A percentile compares a stretch with the other conserved stretches of the same genome.
phyloP scores from a whole-genome alignment of 495 filamentous ascomycete species.

The Aspergillus haitiensis region DNA sequence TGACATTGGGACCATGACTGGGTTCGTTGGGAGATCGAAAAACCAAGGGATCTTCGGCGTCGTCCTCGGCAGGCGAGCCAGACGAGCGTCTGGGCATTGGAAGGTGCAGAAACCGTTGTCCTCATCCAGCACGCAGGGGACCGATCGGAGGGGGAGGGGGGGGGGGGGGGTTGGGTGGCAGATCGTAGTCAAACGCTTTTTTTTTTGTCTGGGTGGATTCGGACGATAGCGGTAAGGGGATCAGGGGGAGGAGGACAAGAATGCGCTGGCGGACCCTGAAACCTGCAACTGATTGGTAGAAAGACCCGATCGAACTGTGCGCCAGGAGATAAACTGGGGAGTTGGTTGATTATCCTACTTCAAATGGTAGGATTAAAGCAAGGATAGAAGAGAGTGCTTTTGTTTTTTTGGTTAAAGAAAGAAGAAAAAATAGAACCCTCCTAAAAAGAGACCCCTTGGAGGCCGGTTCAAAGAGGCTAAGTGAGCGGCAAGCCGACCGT shows the following conservation, averaged over 20 bases:
- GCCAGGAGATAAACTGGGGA: background rate
- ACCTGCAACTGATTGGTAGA: constrained; percentile 7
- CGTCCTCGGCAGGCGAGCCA: constrained; percentile 50
- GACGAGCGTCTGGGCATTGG: constrained; percentile 56
- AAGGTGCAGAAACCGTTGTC: constrained; percentile 37
- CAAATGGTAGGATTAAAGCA: background rate
- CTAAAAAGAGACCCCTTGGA: background rate
- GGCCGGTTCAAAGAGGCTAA: constrained; percentile 9
- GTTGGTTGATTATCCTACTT: background rate
- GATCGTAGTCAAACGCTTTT: constrained; percentile 8
- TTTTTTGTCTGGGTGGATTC: constrained; percentile 8
- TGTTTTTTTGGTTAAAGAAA: constrained; percentile 1
- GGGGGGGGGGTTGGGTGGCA: too few species aligned
- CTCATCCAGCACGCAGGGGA: constrained; percentile 42
- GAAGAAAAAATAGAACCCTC: constrained; percentile 1
- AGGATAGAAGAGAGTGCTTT: too few species aligned
- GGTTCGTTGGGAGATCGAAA: constrained; percentile 38
- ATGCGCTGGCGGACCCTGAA: constrained; percentile 17
- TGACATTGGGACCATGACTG: constrained; percentile 35
- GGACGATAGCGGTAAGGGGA: constrained; percentile 21
- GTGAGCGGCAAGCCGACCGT: constrained; percentile 22
- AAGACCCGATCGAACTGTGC: background rate
- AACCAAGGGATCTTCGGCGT: constrained; percentile 45
- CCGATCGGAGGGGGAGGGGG: constrained; percentile 1
- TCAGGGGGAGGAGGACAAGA: constrained; percentile 12